Base-by-base conservation (phyloP, 75 land plant genomes). In the Larix kaempferi region DNA sequence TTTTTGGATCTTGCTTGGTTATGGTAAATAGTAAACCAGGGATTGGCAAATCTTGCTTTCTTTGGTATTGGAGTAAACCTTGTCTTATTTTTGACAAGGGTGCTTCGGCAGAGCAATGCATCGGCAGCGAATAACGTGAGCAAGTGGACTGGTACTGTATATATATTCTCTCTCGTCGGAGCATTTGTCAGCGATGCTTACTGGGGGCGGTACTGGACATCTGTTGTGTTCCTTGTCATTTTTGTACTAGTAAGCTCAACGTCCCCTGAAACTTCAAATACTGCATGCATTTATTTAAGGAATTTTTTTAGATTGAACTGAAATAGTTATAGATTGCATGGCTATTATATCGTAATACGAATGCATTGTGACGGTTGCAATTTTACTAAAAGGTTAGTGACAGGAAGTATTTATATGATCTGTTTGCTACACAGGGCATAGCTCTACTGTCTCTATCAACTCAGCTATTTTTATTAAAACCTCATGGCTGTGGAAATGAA, bases 171-270 rank as follows among this genome's bases (percentile, higher is more conserved):
- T 23, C 77, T 91, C 1, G 29, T 88, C n/a, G 93, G 88, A 14
- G 93, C 90, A 6, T 91, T 91, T 80, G 64, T 91, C 3, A 89
- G 93, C 35, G 93, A 91, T 74, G 79, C 93, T 1, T 91, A 91
- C 71, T 80, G 80, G 83, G 93, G 93, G 12, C 82, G 89, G 17
- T 86, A 80, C 80, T 26, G 86, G 16, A 86, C 91, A 5, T 91
- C 87, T 56, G 76, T 84, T 11, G 26, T 86, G 78, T 91, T 85
- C 74, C 86, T 86, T 58, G 57, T 79, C 25, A 77, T 89, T 4
- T 60, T 81, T 61, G 79, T 85, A 1, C 5, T 82, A 81, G 93
- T 91, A 79, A 82, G 74, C 44, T 23, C 57, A 64, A 26, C 21
- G 27, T 25, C 19, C 29, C 17, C 26, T 15, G 35, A 33, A 16